Percentiles rank a stretch among this genome's conserved stretches.
phyloP scores from a whole-genome alignment of 768 basidiomycete genomes.

The Favolaschia claudopus region DNA sequence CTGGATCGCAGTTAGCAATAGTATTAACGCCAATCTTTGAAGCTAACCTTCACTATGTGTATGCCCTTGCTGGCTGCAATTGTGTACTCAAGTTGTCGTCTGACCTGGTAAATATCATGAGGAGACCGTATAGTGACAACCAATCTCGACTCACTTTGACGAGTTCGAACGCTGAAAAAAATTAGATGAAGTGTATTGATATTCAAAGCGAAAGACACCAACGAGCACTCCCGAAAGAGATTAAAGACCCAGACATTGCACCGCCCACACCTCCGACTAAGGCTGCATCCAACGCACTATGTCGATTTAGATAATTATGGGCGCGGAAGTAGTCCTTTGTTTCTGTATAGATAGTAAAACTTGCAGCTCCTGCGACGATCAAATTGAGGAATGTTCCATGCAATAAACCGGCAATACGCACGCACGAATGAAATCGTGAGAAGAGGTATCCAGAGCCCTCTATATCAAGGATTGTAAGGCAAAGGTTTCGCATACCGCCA shows the following conservation, averaged over 20 bases:
- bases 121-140: not conserved
- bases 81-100: constrained; percentile 90
- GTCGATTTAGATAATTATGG: constrained; percentile 62
- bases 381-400: not conserved
- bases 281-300: constrained; percentile 73
- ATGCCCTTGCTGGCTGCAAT: constrained; percentile 85
- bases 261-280: constrained; percentile 84
- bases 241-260: constrained; percentile 87
- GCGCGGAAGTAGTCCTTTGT: constrained; percentile 79
- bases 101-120: constrained; percentile 59
- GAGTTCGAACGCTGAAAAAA: constrained; percentile 82
- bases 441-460: constrained; percentile 90
- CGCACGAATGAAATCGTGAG: constrained; percentile 97
- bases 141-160: constrained; percentile 74
- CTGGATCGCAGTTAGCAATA: not conserved
- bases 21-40: not conserved
- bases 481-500: not conserved
- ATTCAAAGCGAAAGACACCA: constrained; percentile 43
- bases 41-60: constrained; percentile 56
- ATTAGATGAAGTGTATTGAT: constrained; percentile 8
- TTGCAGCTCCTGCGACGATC: constrained; percentile 72
- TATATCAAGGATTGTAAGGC: not conserved
- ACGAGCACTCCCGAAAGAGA: constrained; percentile 91
- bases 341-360: constrained; percentile 88
- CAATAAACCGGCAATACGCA: constrained; percentile 51